phyloP scores from a whole-genome alignment of 176 grass and related monocot genomes.

The sorghum (Sorghum bicolor) region Sorghum_bicolor_NCBIv3 NC_012877.2:897501-898000 shows the following conservation, averaged over 20 bases:
- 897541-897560: slow-evolving; percentile 23
- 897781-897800: too few species aligned
- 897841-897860: too few species aligned
- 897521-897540: slow-evolving; percentile 65
- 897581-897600: not conserved
- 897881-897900: too few species aligned
- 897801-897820: too few species aligned
- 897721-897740: not conserved
- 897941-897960: too few species aligned
- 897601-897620: not conserved
- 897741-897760: not conserved
- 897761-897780: too few species aligned
- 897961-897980: too few species aligned
- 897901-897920: not conserved
- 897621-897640: slow-evolving; percentile 1
- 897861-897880: too few species aligned
- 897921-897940: too few species aligned
- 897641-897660: not conserved
- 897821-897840: too few species aligned
- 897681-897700: not conserved
- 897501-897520: slow-evolving; percentile 64
- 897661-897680: not conserved
- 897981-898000: too few species aligned
- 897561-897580: not conserved
- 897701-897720: not conserved